Evolutionary conservation across 169 alveolate species (phyloP).

Genomic region (Eimeria zaria): DNA sequence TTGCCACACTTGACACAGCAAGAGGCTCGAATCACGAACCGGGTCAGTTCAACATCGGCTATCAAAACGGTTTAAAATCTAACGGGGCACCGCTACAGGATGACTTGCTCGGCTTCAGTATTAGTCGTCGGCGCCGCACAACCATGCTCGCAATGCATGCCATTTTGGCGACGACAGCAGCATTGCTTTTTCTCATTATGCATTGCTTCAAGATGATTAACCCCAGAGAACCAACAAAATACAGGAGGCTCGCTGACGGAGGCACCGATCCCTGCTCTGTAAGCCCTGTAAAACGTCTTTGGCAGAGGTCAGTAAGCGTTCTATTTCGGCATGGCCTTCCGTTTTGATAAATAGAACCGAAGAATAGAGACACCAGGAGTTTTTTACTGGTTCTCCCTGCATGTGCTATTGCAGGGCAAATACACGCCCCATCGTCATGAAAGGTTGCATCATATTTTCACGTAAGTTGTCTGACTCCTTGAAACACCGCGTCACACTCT

Average conservation of each 20-base stretch:
- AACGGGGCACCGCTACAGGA: neutral
- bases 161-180: neutral
- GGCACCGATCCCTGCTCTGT: slow-evolving; percentile 7
- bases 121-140: neutral
- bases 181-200: neutral
- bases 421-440: neutral
- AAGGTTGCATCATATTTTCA: neutral
- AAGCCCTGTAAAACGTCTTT: neutral
- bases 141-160: neutral
- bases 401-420: neutral
- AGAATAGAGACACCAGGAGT: neutral
- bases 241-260: neutral
- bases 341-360: neutral
- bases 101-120: neutral
- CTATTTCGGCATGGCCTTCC: neutral
- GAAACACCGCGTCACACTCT: neutral
- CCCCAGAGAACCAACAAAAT: neutral
- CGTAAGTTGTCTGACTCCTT: neutral
- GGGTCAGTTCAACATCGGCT: neutral
- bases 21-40: neutral
- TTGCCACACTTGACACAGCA: neutral
- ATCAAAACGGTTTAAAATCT: neutral
- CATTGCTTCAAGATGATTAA: neutral
- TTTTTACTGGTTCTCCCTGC: neutral
- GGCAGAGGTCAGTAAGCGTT: neutral